Percentiles rank a stretch among this genome's conserved stretches.
Evolutionary conservation across 2,329 filamentous ascomycete genomes (phyloP).

Genomic region (Curvularia sp.): DNA sequence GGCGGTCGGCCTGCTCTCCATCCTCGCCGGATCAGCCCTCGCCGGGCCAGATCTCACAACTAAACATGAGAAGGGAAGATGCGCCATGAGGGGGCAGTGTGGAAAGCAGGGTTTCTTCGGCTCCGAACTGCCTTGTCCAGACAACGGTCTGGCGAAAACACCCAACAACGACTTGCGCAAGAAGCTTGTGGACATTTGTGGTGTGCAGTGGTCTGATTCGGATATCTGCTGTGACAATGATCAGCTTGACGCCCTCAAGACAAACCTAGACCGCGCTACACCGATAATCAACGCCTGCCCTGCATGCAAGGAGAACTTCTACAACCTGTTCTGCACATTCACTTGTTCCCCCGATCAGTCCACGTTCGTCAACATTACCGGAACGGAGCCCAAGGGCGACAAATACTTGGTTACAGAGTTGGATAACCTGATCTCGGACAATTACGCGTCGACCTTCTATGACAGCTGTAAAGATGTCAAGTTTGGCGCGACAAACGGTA

Average conservation of each 20-base stretch:
- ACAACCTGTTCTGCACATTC: conserved; percentile 97
- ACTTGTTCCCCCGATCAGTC: conserved; percentile 98
- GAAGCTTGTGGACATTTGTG: conserved; percentile 84
- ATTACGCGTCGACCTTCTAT: conserved; percentile 88
- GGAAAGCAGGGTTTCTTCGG: conserved; percentile 91
- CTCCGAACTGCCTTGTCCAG: conserved; percentile 86
- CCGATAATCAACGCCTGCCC: conserved; percentile 92
- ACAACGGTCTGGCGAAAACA: conserved; percentile 81
- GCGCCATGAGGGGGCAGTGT: conserved; percentile 89
- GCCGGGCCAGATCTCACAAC: conserved; percentile 45
- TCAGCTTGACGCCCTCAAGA: conserved; percentile 82
- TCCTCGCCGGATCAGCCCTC: conserved; percentile 38
- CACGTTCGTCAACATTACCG: conserved; percentile 90
- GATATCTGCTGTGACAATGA: conserved; percentile 84
- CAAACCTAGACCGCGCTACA: conserved; percentile 85
- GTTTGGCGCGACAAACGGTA: conserved; percentile 91
- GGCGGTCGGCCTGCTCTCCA: conserved; percentile 38
- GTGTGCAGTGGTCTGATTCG: conserved; percentile 81
- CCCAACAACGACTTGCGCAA: conserved; percentile 75
- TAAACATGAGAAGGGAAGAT: conserved; percentile 85
- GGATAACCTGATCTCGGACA: conserved; percentile 84
- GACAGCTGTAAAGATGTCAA: conserved; percentile 99
- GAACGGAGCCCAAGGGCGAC: conserved; percentile 67
- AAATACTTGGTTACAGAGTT: conserved; percentile 82
- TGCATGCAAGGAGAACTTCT: conserved; percentile 98